These are phyloP conservation scores for Forsythia viridissima DNA, from an alignment of 257 asterid genomes.

Conservation along the genomic window DNA sequence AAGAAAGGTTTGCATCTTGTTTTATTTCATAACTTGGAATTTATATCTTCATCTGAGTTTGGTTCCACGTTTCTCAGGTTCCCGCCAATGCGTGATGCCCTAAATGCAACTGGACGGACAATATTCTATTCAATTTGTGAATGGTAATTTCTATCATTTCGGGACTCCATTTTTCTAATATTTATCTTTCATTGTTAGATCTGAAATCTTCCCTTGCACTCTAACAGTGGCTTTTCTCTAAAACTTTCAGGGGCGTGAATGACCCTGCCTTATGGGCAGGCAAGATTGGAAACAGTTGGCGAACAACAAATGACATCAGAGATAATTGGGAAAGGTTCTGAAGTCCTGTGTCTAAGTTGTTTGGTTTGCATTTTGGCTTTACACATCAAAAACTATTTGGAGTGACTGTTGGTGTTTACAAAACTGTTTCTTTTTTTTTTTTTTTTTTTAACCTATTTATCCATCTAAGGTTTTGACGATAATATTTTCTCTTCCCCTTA, in stretches of 20 bases:
- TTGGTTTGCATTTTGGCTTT: not conserved
- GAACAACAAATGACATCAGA: constrained; percentile 87
- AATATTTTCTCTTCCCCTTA: too few species aligned
- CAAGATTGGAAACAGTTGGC: constrained; percentile 91
- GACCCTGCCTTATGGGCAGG: constrained; percentile 96
- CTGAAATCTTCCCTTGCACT: not conserved
- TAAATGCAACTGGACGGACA: constrained; percentile 76
- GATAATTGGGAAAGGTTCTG: constrained; percentile 96
- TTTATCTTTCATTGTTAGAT: not conserved
- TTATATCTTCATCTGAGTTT: constrained; percentile 21
- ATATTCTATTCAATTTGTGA: constrained; percentile 92
- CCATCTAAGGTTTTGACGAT: too few species aligned
- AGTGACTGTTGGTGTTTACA: too few species aligned
- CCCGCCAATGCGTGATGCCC: constrained; percentile 98
- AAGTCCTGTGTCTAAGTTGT: constrained; percentile 10
- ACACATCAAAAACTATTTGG: not conserved
- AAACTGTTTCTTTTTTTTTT: too few species aligned
- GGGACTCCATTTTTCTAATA: not conserved
- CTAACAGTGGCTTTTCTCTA: constrained; percentile 11
- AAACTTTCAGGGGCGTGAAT: constrained; percentile 72
- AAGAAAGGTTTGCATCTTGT: constrained; percentile 59
- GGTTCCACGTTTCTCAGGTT: constrained; percentile 49
- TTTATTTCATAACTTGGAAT: not conserved
- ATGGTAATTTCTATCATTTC: constrained; percentile 51
- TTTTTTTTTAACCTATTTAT: too few species aligned